Evolutionary conservation across 441 rosid species (phyloP).

Genomic region (Hypseocharis bilobata): DNA sequence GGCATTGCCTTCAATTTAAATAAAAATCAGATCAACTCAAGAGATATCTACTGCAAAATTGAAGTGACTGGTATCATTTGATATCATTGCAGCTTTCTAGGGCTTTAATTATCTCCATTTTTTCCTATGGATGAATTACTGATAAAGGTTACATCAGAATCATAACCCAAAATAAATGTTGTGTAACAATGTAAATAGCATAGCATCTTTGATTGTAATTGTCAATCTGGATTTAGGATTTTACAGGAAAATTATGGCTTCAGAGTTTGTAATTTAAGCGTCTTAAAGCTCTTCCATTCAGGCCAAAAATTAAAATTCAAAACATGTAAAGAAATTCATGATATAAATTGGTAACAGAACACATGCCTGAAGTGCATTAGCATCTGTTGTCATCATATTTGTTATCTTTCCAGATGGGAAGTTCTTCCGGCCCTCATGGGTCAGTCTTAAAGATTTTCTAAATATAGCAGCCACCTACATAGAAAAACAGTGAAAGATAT

Average conservation of each 20-base stretch:
- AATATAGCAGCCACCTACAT: constrained; percentile 90
- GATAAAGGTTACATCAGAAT: not conserved
- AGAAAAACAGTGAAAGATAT: not conserved
- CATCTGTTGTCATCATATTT: constrained; percentile 97
- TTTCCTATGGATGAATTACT: not conserved
- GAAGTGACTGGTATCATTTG: not conserved
- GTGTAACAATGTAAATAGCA: not conserved
- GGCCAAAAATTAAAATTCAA: not conserved
- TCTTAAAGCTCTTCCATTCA: not conserved
- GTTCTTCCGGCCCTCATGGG: constrained; percentile 78
- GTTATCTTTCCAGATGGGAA: constrained; percentile 93
- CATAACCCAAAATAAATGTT: not conserved
- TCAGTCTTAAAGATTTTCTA: constrained; percentile 82
- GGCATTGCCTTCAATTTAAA: not conserved
- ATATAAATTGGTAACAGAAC: constrained; percentile 15
- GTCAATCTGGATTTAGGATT: not conserved
- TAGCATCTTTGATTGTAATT: too few species aligned
- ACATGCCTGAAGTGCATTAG: constrained; percentile 89
- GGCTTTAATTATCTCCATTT: not conserved
- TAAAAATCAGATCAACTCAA: not conserved
- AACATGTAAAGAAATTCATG: too few species aligned
- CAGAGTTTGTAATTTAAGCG: too few species aligned
- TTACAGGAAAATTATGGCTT: too few species aligned
- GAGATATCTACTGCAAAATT: not conserved
- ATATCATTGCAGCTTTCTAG: not conserved